Conservation (phyloP, 805 yeast genomes). For the Komagataella mondaviorum region DNA sequence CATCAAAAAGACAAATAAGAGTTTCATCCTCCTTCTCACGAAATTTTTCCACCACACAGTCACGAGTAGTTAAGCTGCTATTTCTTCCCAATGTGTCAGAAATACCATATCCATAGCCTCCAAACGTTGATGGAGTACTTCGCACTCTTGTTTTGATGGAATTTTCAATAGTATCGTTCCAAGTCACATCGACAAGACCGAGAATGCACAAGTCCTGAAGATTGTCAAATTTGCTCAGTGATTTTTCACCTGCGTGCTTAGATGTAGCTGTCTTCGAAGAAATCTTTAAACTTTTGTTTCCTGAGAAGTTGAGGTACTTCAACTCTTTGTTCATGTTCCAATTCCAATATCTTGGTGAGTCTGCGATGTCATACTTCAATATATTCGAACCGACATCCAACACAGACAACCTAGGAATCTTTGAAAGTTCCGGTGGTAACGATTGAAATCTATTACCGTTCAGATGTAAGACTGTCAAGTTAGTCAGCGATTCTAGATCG, state of each 20-base stretch:
- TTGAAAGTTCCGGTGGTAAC: constrained; percentile 78
- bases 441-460: constrained; percentile 81
- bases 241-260: constrained; percentile 24
- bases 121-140: constrained; percentile 73
- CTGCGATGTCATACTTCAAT: constrained; percentile 82
- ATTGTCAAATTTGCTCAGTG: constrained; percentile 50
- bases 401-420: constrained; percentile 45
- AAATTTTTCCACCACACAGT: constrained; percentile 76
- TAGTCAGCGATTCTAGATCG: constrained; percentile 51
- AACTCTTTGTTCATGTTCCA: constrained; percentile 79
- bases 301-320: constrained; percentile 78
- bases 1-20: constrained; percentile 76
- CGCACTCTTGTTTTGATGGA: constrained; percentile 71
- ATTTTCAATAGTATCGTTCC: constrained; percentile 81
- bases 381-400: constrained; percentile 88
- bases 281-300: constrained; percentile 85
- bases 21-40: constrained; percentile 77
- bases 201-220: constrained; percentile 58
- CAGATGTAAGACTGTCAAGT: constrained; percentile 47
- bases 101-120: constrained; percentile 76
- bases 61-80: constrained; percentile 58
- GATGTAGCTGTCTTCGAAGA: constrained; percentile 48
- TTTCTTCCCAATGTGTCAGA: constrained; percentile 73
- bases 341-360: constrained; percentile 96
- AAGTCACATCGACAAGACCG: constrained; percentile 91